Base-by-base conservation (phyloP, 2,329 filamentous ascomycete genomes). In the Aspergillus felis region DNA sequence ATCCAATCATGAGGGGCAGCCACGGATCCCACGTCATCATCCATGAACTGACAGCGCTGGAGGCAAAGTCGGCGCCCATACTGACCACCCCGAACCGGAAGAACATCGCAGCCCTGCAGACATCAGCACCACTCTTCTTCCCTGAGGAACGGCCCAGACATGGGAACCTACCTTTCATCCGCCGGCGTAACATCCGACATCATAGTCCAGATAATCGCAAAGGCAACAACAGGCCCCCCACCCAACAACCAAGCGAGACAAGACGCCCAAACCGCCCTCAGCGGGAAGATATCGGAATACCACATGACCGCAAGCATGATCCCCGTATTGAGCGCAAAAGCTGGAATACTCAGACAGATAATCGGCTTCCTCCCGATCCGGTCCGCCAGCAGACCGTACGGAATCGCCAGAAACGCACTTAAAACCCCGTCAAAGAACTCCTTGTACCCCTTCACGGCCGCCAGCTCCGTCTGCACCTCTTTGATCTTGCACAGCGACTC, bases 401-500 rank as follows among this genome's bases (percentile, higher is more conserved):
- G 79, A 47, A 82, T 73, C 2, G 79, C 78, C 53, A 82, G 65
- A 17, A 82, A 59, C 22, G 80, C 76, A 55, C 74, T 74, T 41
- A 75, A 58, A 29, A 75, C 57, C 3, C 74, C 76, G 63, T 80
- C 77, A 58, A 80, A 81, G 54, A 79, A 78, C 59, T 79, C 78
- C 65, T 76, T 74, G 68, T 79, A 79, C 1, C 78, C 79, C 61
- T 81, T 80, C 12, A 82, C 76, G 54, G 77, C 76, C 1, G 80
- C 79, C 62, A 82, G 61, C 64, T 79, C 75, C 50, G 78, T 72
- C 62, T 82, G 80, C 22, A 82, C 73, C 46, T 71, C 71, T 32
- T 76, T 73, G n/a, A 77, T 67, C 68, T 82, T 82, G 66, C 80
- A 82, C 60, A 78, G 62, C n/a, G 72, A 68, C 69, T 82, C 80